Evolutionary conservation across 305 asterid species (phyloP), one percentile per base, ranked within the genome.

Genomic region (Fraxinus latifolia): DNA sequence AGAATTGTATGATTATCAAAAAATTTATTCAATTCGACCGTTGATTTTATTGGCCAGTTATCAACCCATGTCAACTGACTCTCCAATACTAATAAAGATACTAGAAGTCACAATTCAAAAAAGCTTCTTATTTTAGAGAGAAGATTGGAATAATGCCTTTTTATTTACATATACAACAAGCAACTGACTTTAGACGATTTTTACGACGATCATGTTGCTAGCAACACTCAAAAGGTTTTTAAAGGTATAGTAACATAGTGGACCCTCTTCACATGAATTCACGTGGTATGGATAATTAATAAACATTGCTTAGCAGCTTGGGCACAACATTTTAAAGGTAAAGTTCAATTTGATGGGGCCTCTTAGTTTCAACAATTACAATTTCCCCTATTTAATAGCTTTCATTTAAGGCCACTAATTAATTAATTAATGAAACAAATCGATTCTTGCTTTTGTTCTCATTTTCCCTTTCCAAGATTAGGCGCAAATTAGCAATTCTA

Each of bases 241-340:
- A 27, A 39, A 27, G 33, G 5, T 74, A 53, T 15, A 74, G 81
- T 78, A 90, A 87, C 94, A 89, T n/a, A 37, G 23, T 39, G 93
- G 94, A n/a, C 94, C 91, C 89, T 50, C 88, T 85, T 90, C 90
- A 89, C 93, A 87, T 89, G 92, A 86, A 85, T 86, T 90, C 95
- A 91, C 92, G 89, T 89, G 92, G 83, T 68, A 82, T 58, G 44
- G 84, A 1, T 15, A 25, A 74, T 53, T 82, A 80, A 80, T 70
- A 79, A 85, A 80, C 37, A 47, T n/a, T 84, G 42, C 55, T 68
- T 78, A 82, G 72, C 84, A 77, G 84, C 78, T 84, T 82, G 87
- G 31, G 71, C 60, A 79, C 84, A 58, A 71, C 85, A 80, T 83
- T 78, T 81, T 81, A 83, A 76, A 84, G 44, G 79, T 83, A 87